A percentile compares a stretch with the other conserved stretches of the same genome.
phyloP scores from a whole-genome alignment of 306 rosid species.

The Fragaria vesca region DNA sequence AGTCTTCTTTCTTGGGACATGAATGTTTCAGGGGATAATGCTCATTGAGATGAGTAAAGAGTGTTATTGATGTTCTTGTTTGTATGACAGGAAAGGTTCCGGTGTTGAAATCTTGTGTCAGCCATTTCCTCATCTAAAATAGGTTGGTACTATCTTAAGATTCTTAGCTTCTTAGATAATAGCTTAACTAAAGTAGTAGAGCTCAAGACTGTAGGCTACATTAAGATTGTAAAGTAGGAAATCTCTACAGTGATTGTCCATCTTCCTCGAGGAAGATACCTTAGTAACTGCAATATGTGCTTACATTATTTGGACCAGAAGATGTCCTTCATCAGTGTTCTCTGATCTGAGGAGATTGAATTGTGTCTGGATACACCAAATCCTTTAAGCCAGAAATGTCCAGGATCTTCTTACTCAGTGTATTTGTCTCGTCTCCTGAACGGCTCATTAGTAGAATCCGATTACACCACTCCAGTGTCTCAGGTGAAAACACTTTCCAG shows the following conservation, averaged over 20 bases:
- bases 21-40: conserved; percentile 61
- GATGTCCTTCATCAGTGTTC: conserved; percentile 7
- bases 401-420: conserved; percentile 52
- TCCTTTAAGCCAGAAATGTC: conserved; percentile 37
- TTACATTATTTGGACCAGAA: not conserved
- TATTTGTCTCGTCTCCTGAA: conserved; percentile 30
- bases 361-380: conserved; percentile 36
- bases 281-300: not conserved
- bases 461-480: conserved; percentile 37
- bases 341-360: conserved; percentile 30
- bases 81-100: not conserved
- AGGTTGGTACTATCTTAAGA: not conserved
- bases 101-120: not conserved
- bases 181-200: not conserved
- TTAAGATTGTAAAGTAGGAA: not conserved
- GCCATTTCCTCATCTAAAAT: not conserved
- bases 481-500: conserved; percentile 45
- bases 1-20: conserved; percentile 10
- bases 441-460: conserved; percentile 28
- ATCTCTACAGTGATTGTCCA: not conserved
- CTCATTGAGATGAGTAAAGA: conserved; percentile 55
- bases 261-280: not conserved
- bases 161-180: not conserved
- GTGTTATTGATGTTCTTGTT: not conserved
- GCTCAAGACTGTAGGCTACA: not conserved